Conservation (phyloP, 2,329 filamentous ascomycete species). For the Atkinsonella texensis region DNA sequence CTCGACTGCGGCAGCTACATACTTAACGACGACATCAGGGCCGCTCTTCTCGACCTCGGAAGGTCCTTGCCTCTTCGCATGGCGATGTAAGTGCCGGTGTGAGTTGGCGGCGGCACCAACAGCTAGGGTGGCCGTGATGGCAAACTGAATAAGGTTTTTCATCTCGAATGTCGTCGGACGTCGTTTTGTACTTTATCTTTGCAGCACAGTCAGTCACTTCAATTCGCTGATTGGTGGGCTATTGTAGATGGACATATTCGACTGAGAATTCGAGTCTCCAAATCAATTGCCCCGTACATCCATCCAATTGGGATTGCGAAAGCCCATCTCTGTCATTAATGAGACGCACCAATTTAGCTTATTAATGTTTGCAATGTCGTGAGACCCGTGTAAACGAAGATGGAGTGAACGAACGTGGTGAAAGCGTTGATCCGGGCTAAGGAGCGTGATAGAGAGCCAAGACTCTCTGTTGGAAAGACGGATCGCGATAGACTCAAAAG, state of each 20-base stretch:
- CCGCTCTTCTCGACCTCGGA: constrained; percentile 36
- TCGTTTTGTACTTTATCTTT: background rate
- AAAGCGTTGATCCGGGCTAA: constrained; percentile 21
- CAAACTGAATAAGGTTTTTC: constrained; percentile 25
- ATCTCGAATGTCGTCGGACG: constrained; percentile 4
- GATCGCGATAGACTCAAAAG: constrained; percentile 17
- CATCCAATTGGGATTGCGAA: background rate
- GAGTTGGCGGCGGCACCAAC: constrained; percentile 45
- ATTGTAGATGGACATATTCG: background rate
- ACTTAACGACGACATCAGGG: constrained; percentile 34
- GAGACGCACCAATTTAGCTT: background rate
- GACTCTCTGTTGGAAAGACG: constrained; percentile 41
- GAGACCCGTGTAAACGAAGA: constrained; percentile 14
- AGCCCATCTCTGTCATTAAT: background rate
- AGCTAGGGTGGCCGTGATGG: constrained; percentile 41
- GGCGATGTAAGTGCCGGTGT: constrained; percentile 48
- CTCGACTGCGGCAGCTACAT: constrained; percentile 48
- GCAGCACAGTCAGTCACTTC: background rate
- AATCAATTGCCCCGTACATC: background rate
- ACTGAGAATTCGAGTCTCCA: background rate
- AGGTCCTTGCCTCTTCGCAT: constrained; percentile 40
- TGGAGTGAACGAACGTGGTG: constrained; percentile 19
- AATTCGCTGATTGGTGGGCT: background rate
- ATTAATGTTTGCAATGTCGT: background rate
- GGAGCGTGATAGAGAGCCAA: constrained; percentile 43